These are phyloP conservation scores for Lichtheimia ornata DNA, from an alignment of 371 early-diverging fungal genomes.

Conservation along the genomic window DNA sequence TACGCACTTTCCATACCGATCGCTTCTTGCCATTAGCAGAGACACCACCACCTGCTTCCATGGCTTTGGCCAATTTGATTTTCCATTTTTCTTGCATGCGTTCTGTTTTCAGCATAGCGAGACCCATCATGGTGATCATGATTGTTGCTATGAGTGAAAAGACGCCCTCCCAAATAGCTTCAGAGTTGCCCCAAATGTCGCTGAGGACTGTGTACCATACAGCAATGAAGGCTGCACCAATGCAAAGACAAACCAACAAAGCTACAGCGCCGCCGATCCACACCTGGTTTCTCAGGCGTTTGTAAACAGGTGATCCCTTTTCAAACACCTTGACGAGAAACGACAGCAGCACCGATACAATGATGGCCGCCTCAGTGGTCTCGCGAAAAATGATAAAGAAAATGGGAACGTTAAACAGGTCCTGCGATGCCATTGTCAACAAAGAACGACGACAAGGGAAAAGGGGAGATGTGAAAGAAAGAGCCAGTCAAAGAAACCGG, in stretches of 20 bases:
- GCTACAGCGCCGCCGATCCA: slow-evolving; percentile 69
- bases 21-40: slow-evolving; percentile 8
- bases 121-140: slow-evolving; percentile 72
- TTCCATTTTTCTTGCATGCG: slow-evolving; percentile 75
- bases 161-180: slow-evolving; percentile 80
- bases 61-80: slow-evolving; percentile 55
- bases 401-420: slow-evolving; percentile 74
- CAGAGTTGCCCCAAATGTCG: slow-evolving; percentile 72
- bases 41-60: slow-evolving; percentile 30
- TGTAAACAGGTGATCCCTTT: slow-evolving; percentile 40
- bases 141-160: slow-evolving; percentile 71
- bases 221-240: slow-evolving; percentile 74
- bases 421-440: slow-evolving; percentile 24
- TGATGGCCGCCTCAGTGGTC: slow-evolving; percentile 81
- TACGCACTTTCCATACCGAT: slow-evolving; percentile 18
- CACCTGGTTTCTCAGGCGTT: slow-evolving; percentile 60
- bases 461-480: slow-evolving; percentile 8
- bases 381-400: slow-evolving; percentile 87
- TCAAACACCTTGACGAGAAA: slow-evolving; percentile 65
- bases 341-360: slow-evolving; percentile 78
- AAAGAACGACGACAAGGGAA: not conserved
- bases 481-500: not conserved
- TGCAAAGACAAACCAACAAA: slow-evolving; percentile 58
- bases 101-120: slow-evolving; percentile 72
- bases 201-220: slow-evolving; percentile 64